Percentiles rank a stretch among this genome's conserved stretches.
Conservation (phyloP, 768 basidiomycete genomes). For the Podaxis rugospora region DNA sequence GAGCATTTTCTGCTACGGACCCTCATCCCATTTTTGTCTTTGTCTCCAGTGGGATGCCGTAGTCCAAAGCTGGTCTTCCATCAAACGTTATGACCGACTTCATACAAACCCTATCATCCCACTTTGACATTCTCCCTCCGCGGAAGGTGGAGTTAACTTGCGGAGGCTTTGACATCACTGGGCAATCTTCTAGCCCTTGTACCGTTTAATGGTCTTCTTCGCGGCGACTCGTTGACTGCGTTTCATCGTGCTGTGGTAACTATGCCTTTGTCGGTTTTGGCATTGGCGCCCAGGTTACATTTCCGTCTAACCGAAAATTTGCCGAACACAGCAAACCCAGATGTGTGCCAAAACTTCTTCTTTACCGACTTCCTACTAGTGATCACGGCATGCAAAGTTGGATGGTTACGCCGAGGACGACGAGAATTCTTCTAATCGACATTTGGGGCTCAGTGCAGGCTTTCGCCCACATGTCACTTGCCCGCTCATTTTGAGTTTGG, state of each 20-base stretch:
- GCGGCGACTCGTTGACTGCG: not conserved
- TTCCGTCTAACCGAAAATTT: not conserved
- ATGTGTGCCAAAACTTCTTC: not conserved
- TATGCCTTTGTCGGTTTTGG: not conserved
- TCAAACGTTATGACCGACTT: not conserved
- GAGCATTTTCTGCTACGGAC: not conserved
- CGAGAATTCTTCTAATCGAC: not conserved
- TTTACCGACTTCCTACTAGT: not conserved
- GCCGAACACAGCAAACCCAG: not conserved
- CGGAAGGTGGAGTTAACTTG: conserved; percentile 8
- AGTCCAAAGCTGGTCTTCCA: not conserved
- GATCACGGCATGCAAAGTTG: not conserved
- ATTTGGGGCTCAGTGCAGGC: not conserved
- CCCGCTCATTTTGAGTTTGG: not conserved
- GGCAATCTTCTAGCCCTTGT: not conserved
- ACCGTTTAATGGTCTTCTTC: not conserved
- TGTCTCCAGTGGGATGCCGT: not conserved
- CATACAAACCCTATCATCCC: conserved; percentile 5
- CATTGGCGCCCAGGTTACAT: not conserved
- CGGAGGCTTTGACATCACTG: conserved; percentile 3
- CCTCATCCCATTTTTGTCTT: not conserved
- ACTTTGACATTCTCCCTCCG: conserved; percentile 7
- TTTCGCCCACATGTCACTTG: too few relatives aligned
- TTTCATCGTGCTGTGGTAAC: conserved; percentile 1
- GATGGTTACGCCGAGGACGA: not conserved